These are phyloP conservation scores for Scytalidium sp. DNA, from an alignment of 2,329 filamentous ascomycete species.

Conservation along the genomic window DNA sequence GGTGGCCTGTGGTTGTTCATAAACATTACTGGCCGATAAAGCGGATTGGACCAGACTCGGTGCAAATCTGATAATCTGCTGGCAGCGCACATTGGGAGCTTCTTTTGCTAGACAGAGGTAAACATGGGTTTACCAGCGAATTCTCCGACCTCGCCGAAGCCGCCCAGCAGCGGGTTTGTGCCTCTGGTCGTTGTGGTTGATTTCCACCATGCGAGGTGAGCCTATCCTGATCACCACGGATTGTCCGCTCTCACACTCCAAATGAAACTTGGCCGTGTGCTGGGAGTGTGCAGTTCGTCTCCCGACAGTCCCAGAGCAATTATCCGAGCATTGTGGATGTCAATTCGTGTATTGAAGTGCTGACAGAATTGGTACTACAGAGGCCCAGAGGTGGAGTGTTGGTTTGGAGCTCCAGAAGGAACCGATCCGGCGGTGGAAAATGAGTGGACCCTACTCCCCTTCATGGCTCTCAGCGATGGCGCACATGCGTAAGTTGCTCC, in stretches of 20 bases:
- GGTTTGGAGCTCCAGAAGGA: conserved; percentile 76
- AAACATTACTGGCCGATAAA: too few relatives aligned
- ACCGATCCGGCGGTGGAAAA: conserved; percentile 77
- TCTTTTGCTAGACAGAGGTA: conserved; percentile 1
- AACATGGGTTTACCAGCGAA: conserved; percentile 10
- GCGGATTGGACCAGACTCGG: too few relatives aligned
- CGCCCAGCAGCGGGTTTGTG: conserved; percentile 43
- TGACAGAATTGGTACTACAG: conserved; percentile 26
- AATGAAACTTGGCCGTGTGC: too few relatives aligned
- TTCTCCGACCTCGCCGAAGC: conserved; percentile 2
- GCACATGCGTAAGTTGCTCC: conserved; percentile 73
- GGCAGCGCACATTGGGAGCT: too few relatives aligned
- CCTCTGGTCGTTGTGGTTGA: conserved; percentile 78
- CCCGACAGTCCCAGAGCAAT: too few relatives aligned
- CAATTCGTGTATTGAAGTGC: conserved; percentile 1
- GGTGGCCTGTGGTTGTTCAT: too few relatives aligned
- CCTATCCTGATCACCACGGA: not conserved
- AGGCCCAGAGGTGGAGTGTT: conserved; percentile 90
- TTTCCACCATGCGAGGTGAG: conserved; percentile 72
- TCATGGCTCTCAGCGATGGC: conserved; percentile 95
- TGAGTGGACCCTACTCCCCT: conserved; percentile 88
- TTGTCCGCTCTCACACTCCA: conserved; percentile 3
- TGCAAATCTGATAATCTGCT: too few relatives aligned
- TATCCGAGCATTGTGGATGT: conserved; percentile 1
- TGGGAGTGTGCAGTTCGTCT: too few relatives aligned